Evolutionary conservation across 352 stramenopile species (phyloP), one percentile per base, ranked within the genome.

Genomic region (Globisporangium iwayamae): DNA sequence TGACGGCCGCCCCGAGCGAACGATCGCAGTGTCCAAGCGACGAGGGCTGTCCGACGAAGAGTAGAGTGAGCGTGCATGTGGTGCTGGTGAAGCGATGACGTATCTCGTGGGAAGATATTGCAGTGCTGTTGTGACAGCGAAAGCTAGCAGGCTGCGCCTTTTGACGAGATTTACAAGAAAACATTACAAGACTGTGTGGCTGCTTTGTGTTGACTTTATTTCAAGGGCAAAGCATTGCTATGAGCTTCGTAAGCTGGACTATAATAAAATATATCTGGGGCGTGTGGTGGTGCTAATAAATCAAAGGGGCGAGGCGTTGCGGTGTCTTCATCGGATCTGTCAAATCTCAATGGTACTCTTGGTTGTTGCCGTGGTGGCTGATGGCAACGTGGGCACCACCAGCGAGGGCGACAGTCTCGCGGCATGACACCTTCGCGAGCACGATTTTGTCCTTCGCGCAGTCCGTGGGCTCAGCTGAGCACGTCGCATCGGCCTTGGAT

Each of bases 361-460:
- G 65, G 65, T 70, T 70, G 58, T 65, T 70, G 45, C 65, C 38
- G 45, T 58, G 58, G 16, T 63, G 57, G 25, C 36, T 52, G 56
- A 51, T 25, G 22, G 22, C 16, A 47, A 62, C 16, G 63, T 59
- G 63, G 62, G 50, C 16, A 43, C 52, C 38, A 32, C 52, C 52
- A 46, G 52, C n/a, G 52, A 46, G 52, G 32, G 38, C 22, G 52
- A 46, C 39, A n/a, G 52, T 32, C 52, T 69, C 65, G 72, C 67
- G 14, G 18, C 16, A 60, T 28, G 56, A 65, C 47, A 85, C 78
- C 14, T 81, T 87, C 51, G 66, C 64, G 41, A 90, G 74, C 48
- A 72, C 69, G 64, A 90, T 70, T 62, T 90, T 92, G 66, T 83
- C 79, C 52, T 82, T 87, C 13, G 73, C 70, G 54, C 81, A 90